Percentiles rank a stretch among this genome's conserved stretches.
These are phyloP conservation scores for Rugiboletus extremiorientalis DNA, from an alignment of 1,284 basidiomycete genomes.

Conservation along the genomic window DNA sequence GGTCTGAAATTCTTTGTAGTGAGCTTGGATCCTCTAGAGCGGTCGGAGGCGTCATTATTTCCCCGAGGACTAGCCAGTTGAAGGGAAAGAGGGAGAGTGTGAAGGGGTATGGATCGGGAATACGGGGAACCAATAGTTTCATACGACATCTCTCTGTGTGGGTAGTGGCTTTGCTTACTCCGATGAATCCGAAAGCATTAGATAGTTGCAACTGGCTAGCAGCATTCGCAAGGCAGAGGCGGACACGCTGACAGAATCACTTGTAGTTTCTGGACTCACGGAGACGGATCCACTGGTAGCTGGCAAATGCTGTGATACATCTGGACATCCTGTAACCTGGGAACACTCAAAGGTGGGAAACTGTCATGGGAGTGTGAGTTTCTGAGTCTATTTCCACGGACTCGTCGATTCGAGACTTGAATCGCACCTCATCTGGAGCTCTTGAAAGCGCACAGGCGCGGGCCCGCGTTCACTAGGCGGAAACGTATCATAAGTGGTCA, in stretches of 20 bases:
- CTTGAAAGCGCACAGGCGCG: too few species aligned
- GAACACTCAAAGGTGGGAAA: constrained; percentile 16
- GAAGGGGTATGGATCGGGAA: not conserved
- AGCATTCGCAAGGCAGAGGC: constrained; percentile 1
- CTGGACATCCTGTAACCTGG: constrained; percentile 14
- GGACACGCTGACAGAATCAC: not conserved
- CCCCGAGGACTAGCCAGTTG: constrained; percentile 4
- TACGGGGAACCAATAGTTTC: constrained; percentile 5
- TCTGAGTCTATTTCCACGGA: not conserved
- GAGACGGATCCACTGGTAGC: not conserved
- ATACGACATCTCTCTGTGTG: constrained; percentile 11
- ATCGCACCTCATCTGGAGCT: constrained; percentile 3
- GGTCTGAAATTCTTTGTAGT: not conserved
- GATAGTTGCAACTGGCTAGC: not conserved
- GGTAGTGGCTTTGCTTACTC: not conserved
- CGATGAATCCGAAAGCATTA: not conserved
- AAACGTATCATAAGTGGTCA: not conserved
- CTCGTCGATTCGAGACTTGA: too few species aligned
- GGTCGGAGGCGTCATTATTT: not conserved
- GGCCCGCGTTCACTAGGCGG: not conserved
- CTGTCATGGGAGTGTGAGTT: not conserved
- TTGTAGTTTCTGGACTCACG: constrained; percentile 1
- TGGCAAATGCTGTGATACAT: not conserved
- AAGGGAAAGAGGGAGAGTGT: constrained; percentile 19
- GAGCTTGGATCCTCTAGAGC: not conserved